These are phyloP conservation scores for Blastobotrys aristatus DNA, from an alignment of 1,139 yeast genomes.

Conservation along the genomic window DNA sequence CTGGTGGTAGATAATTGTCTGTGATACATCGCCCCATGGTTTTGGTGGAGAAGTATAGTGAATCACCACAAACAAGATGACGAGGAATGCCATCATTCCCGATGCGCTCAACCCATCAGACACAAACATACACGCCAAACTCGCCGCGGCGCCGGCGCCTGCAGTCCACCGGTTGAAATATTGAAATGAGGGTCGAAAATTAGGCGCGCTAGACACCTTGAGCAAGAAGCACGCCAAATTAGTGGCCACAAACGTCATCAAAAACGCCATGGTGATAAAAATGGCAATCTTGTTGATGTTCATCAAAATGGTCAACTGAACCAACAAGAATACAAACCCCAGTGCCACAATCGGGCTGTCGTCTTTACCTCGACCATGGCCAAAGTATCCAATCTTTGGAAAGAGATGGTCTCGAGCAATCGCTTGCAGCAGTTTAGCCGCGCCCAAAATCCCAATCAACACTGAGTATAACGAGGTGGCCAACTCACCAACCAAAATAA, in stretches of 20 bases:
- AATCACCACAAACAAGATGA: slow-evolving; percentile 64
- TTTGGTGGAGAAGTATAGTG: slow-evolving; percentile 92
- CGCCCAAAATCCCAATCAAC: slow-evolving; percentile 92
- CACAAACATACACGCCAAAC: slow-evolving; percentile 81
- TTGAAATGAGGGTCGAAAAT: slow-evolving; percentile 88
- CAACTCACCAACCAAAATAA: slow-evolving; percentile 78
- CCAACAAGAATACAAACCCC: slow-evolving; percentile 68
- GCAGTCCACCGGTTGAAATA: slow-evolving; percentile 85
- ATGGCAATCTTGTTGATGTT: slow-evolving; percentile 93
- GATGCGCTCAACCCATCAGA: slow-evolving; percentile 90
- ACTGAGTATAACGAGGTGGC: slow-evolving; percentile 88
- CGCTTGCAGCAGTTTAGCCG: slow-evolving; percentile 85
- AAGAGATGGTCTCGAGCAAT: slow-evolving; percentile 80
- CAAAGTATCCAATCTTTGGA: slow-evolving; percentile 65
- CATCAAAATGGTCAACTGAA: slow-evolving; percentile 78
- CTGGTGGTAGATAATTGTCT: slow-evolving; percentile 88
- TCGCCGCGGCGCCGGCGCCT: slow-evolving; percentile 59
- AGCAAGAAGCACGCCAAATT: slow-evolving; percentile 87
- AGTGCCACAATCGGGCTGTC: slow-evolving; percentile 61
- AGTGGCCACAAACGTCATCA: slow-evolving; percentile 91
- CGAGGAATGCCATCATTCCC: slow-evolving; percentile 59
- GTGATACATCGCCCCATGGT: slow-evolving; percentile 97
- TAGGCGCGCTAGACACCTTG: slow-evolving; percentile 89
- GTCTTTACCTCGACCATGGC: slow-evolving; percentile 37
- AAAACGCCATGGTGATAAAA: slow-evolving; percentile 91